These are phyloP conservation scores for Streptanthus diversifolius DNA, from an alignment of 345 rosid genomes.

Conservation along the genomic window DNA sequence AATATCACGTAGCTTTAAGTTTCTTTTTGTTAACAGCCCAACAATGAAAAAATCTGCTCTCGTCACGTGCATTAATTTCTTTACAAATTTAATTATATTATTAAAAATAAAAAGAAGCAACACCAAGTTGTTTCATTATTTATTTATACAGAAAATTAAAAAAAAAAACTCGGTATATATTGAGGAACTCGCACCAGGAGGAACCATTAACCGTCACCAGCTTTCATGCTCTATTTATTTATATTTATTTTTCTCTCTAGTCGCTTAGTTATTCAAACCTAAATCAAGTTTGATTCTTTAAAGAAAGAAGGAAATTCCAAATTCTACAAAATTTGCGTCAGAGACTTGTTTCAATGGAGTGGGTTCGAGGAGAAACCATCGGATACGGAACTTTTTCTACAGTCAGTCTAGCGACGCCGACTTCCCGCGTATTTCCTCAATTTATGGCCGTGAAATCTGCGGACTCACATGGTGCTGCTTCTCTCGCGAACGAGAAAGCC, in stretches of 20 bases:
- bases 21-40: background rate
- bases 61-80: conserved; percentile 55
- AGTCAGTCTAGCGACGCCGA: conserved; percentile 47
- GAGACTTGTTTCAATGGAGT: conserved; percentile 41
- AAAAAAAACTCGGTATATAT: conserved; percentile 18
- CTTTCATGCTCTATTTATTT: conserved; percentile 7
- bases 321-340: background rate
- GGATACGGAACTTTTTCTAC: conserved; percentile 69
- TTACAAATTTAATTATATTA: conserved; percentile 23
- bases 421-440: conserved; percentile 30
- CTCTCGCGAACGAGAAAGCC: conserved; percentile 53
- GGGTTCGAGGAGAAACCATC: conserved; percentile 65
- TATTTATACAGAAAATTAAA: background rate
- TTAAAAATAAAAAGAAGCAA: background rate
- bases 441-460: conserved; percentile 69
- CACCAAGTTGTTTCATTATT: conserved; percentile 12
- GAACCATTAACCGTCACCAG: conserved; percentile 15
- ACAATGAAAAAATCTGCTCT: conserved; percentile 28
- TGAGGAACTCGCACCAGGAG: conserved; percentile 15
- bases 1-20: conserved; percentile 13
- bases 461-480: conserved; percentile 29
- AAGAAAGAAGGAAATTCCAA: background rate
- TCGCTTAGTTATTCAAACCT: background rate
- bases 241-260: background rate
- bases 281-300: background rate